Percentiles rank a stretch among this genome's conserved stretches.
phyloP scores from a whole-genome alignment of 176 grass and related monocot species.

The Zoysia japonica region DNA sequence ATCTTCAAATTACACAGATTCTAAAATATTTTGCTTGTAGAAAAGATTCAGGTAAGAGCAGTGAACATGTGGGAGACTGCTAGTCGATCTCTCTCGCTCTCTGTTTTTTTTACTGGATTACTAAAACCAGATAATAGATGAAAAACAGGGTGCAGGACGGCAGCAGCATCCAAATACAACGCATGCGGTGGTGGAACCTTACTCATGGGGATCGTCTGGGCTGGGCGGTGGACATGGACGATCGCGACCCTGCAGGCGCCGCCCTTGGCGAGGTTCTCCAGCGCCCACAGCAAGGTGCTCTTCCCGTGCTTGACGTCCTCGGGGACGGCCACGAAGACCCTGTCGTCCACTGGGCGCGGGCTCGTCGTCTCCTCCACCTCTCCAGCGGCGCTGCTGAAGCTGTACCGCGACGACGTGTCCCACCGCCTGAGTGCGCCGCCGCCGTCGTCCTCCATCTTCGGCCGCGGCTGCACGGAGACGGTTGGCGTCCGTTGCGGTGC shows the following conservation, averaged over 20 bases:
- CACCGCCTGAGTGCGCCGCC: background rate
- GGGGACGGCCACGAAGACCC: constrained; percentile 53
- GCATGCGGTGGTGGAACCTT: background rate
- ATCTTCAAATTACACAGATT: no score
- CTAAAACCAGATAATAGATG: background rate
- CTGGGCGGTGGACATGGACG: constrained; percentile 57
- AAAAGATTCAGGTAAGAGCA: background rate
- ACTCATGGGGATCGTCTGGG: constrained; percentile 51
- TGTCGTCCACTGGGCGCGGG: constrained; percentile 25
- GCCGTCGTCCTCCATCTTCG: background rate
- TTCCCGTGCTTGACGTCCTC: constrained; percentile 46
- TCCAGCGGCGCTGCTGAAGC: background rate
- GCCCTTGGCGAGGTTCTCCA: constrained; percentile 47
- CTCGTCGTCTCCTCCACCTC: constrained; percentile 20
- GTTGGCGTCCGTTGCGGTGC: background rate
- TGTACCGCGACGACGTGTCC: background rate
- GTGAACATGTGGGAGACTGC: no score
- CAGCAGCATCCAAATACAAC: background rate
- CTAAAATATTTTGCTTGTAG: background rate
- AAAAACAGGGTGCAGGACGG: background rate
- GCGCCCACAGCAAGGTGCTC: constrained; percentile 55
- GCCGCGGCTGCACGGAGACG: background rate
- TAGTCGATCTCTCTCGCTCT: no score
- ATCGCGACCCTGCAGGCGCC: constrained; percentile 25
- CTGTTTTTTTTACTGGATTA: no score